A percentile compares a stretch with the other conserved stretches of the same genome.
phyloP scores from a whole-genome alignment of 2,329 filamentous ascomycete species.

The Neopestalotiopsis clavispora region DNA sequence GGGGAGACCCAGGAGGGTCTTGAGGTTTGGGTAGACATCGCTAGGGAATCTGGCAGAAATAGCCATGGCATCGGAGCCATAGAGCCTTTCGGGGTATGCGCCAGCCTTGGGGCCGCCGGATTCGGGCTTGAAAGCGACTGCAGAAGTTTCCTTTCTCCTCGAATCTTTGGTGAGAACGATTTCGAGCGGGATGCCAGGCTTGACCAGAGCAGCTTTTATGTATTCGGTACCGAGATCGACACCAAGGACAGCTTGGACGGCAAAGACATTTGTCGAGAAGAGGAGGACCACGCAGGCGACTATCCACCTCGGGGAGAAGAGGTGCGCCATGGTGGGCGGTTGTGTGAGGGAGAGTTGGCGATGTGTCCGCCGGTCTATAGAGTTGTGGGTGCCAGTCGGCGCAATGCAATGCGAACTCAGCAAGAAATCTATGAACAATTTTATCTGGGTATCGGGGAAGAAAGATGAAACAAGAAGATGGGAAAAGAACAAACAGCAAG shows the following conservation, averaged over 20 bases:
- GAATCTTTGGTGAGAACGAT: constrained; percentile 98
- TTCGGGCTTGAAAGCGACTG: constrained; percentile 91
- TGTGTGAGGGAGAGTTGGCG: constrained; percentile 2
- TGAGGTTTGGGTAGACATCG: constrained; percentile 95
- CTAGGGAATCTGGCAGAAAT: constrained; percentile 85
- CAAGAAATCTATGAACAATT: constrained; percentile 1
- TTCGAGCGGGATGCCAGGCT: constrained; percentile 94
- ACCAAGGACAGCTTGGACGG: constrained; percentile 78
- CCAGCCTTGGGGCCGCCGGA: constrained; percentile 65
- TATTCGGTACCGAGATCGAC: constrained; percentile 96
- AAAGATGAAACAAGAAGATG: not conserved
- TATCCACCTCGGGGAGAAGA: constrained; percentile 40
- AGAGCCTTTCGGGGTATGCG: constrained; percentile 84
- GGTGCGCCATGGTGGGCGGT: constrained; percentile 43
- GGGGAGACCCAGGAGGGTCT: constrained; percentile 81
- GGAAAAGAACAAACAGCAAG: not conserved
- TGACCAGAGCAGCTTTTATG: constrained; percentile 94
- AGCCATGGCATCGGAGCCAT: constrained; percentile 90
- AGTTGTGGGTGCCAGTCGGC: constrained; percentile 11
- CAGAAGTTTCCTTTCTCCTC: constrained; percentile 90
- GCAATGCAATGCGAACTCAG: not conserved
- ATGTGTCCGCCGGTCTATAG: constrained; percentile 14
- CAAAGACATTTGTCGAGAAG: constrained; percentile 54
- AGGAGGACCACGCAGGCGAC: constrained; percentile 45
- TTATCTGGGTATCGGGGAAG: not conserved